Percentiles rank a stretch among this genome's conserved stretches.
Evolutionary conservation across 495 filamentous ascomycete genomes (phyloP).

Genomic region (Trichoderma gamsii): DNA sequence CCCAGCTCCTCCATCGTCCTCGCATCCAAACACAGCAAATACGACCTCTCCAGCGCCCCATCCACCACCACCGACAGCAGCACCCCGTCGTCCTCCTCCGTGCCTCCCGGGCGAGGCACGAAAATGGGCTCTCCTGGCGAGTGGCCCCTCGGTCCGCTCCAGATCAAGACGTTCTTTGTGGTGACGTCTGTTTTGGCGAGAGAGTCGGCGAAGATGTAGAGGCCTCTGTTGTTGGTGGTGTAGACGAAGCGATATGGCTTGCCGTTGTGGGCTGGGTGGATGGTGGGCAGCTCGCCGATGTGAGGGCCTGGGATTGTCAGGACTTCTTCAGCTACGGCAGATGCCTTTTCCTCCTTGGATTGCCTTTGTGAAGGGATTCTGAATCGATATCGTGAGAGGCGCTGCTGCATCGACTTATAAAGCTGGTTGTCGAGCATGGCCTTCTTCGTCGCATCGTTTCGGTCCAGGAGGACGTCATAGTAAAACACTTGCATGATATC

Average conservation of each 20-base stretch:
- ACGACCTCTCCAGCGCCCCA: slow-evolving; percentile 55
- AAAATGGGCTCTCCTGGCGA: slow-evolving; percentile 73
- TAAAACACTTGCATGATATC: slow-evolving; percentile 52
- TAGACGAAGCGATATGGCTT: slow-evolving; percentile 60
- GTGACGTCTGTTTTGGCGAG: slow-evolving; percentile 63
- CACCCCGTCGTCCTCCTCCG: slow-evolving; percentile 65
- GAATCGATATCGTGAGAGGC: slow-evolving; percentile 43
- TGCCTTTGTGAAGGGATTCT: slow-evolving; percentile 24
- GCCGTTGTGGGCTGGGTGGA: slow-evolving; percentile 55
- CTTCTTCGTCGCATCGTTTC: slow-evolving; percentile 21
- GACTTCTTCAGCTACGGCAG: slow-evolving; percentile 27
- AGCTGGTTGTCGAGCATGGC: slow-evolving; percentile 29
- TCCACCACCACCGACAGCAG: slow-evolving; percentile 68
- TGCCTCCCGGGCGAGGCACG: slow-evolving; percentile 44
- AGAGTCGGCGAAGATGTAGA: slow-evolving; percentile 57
- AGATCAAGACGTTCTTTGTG: slow-evolving; percentile 44
- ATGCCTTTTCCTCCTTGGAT: background rate
- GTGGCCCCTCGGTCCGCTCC: slow-evolving; percentile 53
- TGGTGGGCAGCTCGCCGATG: slow-evolving; percentile 57
- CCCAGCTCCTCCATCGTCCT: slow-evolving; percentile 59
- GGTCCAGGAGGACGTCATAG: slow-evolving; percentile 53
- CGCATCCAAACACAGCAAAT: slow-evolving; percentile 65
- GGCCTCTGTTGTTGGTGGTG: slow-evolving; percentile 48
- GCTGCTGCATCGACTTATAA: slow-evolving; percentile 32
- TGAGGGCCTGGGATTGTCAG: slow-evolving; percentile 37